Base-by-base conservation (phyloP, 257 asterid species). In the Parsonsia alboflavescens region DNA sequence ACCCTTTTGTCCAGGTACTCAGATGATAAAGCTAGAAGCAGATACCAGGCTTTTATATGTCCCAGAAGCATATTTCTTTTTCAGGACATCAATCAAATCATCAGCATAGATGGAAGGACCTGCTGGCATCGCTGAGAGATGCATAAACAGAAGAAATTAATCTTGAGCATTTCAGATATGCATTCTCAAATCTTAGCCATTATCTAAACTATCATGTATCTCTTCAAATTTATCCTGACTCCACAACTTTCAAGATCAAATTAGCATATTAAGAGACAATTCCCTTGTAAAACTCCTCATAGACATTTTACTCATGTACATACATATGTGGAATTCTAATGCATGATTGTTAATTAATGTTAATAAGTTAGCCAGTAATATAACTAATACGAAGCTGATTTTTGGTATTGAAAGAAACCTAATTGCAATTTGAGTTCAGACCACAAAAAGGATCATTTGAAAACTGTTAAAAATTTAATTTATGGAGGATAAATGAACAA, bases 21-120 rank as follows among this genome's bases (percentile, higher is more conserved):
- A 67, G 42, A 70, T 42, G 70, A 73, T 26, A 75, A 48, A 58
- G 48, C 3, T 42, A 16, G 3, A 49, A 68, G 61, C 49, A 33
- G 66, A 79, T 87, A 94, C 99, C 98, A 95, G 78, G 83, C 92
- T 91, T 85, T 89, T 84, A 69, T 95, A 95, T 73, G 96, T 86
- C 73, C 98, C 97, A 33, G 93, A 83, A 69, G 93, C 96, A 81
- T 92, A 92, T 82, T 86, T 95, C 85, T 80, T 82, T 85, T 85
- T 88, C 88, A 95, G 79, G 59, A 81, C 87, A 15, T 77, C 73
- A 72, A 71, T 80, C 57, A 95, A 83, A 64, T 92, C 97, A 54
- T 92, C 53, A 0, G 99, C 99, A 70, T 95, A 95, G 72, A 95
- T 82, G 74, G 88, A 85, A 70, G 94, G 96, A 72, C 88, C 74